Evolutionary conservation across 176 grass and related monocot genomes (phyloP).

Genomic region (Musa schizocarpa): DNA sequence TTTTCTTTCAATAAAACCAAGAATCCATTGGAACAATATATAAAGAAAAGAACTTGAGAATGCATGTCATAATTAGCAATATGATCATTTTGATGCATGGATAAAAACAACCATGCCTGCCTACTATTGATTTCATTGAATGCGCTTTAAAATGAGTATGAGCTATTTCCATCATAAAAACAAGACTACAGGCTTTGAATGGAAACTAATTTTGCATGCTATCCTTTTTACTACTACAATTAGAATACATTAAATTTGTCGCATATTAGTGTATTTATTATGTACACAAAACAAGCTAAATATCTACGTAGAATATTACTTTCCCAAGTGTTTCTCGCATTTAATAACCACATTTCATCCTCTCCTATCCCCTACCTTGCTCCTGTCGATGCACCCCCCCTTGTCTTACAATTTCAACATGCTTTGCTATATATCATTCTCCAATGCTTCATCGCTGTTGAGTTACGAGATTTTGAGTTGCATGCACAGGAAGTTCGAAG

Average conservation of each 20-base stretch:
- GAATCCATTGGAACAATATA: no score
- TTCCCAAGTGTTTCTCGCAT: not conserved
- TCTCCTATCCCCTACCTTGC: not conserved
- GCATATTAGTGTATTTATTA: not conserved
- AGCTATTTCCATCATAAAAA: not conserved
- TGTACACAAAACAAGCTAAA: not conserved
- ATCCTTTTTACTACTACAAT: not conserved
- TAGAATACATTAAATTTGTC: not conserved
- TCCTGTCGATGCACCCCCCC: not conserved
- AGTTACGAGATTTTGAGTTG: not conserved
- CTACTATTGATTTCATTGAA: not conserved
- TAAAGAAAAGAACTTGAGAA: no score
- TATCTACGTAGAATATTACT: not conserved
- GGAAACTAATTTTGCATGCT: not conserved
- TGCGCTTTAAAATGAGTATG: not conserved
- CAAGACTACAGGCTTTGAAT: not conserved
- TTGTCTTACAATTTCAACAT: no score
- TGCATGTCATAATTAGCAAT: no score
- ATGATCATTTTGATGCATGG: no score
- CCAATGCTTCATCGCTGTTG: no score
- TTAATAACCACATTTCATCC: not conserved
- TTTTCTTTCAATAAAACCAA: no score
- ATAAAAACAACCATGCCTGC: not conserved
- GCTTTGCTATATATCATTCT: no score
- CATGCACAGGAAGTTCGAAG: not conserved